Base-by-base conservation (phyloP, 1,284 basidiomycete genomes). In the Sphagnurus paluster region DNA sequence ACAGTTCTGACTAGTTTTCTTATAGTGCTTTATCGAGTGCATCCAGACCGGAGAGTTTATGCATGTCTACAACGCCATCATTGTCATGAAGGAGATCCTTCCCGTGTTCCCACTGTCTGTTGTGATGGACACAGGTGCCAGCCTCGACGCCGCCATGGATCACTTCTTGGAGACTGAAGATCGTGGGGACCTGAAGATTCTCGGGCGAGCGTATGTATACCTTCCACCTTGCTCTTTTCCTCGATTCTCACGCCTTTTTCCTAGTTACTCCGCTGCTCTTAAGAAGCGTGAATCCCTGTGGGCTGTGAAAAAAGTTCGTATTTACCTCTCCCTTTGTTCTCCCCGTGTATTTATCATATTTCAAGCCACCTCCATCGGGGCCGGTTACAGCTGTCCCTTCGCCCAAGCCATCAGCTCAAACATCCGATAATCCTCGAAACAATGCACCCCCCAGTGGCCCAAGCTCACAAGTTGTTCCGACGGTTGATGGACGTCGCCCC, bases 21-120 rank as follows among this genome's bases (percentile, higher is more conserved):
- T n/a, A n/a, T n/a, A 88, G 84, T 77, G 74, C 52, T 76, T 88
- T 52, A 68, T 72, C 20, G 81, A 79, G 35, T 84, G 80, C 56
- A 79, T 87, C 40, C 74, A 81, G 62, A 80, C 80, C 1, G 84
- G 85, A 56, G 93, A 94, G 59, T 97, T 93, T 64, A 94, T 96
- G 88, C 91, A 93, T 59, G 88, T 96, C 46, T 93, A 94, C 66
- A 98, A 98, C 61, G 81, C 90, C 9, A 88, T 97, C 61, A 80
- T 94, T 36, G 84, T 97, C 19, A 74, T 95, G 48, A 92, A 93
- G 57, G 90, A 95, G 63, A 81, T 98, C 25, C 76, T 95, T 35
- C 86, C 90, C 2, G 85, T 88, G 39, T 96, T 94, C 68, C 95
- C 95, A 13, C 61, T 90, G 24, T 78, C 83, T 36, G 68, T 79